Evolutionary conservation across 352 stramenopile genomes (phyloP).

Genomic region (Phytophthora chlamydospora): DNA sequence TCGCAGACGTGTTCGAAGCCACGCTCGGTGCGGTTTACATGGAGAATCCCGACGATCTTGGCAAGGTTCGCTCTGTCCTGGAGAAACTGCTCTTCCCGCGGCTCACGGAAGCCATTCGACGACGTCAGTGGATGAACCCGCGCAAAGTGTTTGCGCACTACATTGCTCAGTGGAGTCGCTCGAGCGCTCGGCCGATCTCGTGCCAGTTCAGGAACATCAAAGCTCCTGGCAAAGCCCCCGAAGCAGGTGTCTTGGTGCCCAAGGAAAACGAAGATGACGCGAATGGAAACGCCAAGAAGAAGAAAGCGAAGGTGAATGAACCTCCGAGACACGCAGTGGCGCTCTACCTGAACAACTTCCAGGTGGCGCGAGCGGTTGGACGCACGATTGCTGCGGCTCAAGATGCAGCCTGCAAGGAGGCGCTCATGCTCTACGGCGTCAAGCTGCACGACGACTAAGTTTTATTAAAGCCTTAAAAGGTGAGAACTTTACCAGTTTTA

Average conservation of each 20-base stretch:
- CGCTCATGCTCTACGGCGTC: slow-evolving; percentile 71
- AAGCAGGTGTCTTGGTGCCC: slow-evolving; percentile 32
- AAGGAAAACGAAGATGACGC: slow-evolving; percentile 23
- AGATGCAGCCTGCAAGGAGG: slow-evolving; percentile 70
- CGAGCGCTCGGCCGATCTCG: slow-evolving; percentile 33
- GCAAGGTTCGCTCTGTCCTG: slow-evolving; percentile 68
- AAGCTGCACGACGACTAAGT: slow-evolving; percentile 50
- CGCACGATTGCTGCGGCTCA: slow-evolving; percentile 74
- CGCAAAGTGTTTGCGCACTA: slow-evolving; percentile 75
- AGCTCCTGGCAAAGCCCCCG: slow-evolving; percentile 7
- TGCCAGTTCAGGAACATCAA: slow-evolving; percentile 65
- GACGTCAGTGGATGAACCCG: slow-evolving; percentile 86
- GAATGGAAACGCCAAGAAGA: slow-evolving; percentile 29
- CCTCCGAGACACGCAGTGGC: slow-evolving; percentile 57
- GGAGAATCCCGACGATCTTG: slow-evolving; percentile 65
- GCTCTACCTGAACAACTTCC: slow-evolving; percentile 70
- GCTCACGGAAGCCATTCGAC: slow-evolving; percentile 73
- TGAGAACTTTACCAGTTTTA: too few species aligned
- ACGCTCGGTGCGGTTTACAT: slow-evolving; percentile 79
- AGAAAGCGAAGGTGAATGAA: slow-evolving; percentile 26
- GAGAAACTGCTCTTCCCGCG: slow-evolving; percentile 67
- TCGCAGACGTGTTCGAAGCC: slow-evolving; percentile 84
- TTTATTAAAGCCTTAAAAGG: too few species aligned
- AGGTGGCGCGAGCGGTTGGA: slow-evolving; percentile 63
- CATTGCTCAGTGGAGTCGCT: slow-evolving; percentile 57